Conservation (phyloP, 2,329 filamentous ascomycete genomes). For the Apiospora marii region DNA sequence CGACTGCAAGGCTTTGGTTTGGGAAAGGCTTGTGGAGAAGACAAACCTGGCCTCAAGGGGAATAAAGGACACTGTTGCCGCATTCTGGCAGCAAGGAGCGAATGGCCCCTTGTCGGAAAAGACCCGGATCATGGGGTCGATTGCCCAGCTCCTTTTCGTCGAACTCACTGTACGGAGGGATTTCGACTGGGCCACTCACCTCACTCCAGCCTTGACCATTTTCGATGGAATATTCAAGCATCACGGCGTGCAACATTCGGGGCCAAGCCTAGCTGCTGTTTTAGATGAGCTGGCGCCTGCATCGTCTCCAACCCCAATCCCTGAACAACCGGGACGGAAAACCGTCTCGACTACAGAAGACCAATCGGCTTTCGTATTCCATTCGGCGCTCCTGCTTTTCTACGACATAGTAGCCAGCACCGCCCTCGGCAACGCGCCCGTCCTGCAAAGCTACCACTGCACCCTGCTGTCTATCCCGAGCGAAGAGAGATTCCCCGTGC, state of each 20-base stretch:
- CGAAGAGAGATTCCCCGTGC: background rate
- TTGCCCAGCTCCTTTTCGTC: background rate
- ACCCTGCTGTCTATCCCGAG: background rate
- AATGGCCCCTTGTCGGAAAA: background rate
- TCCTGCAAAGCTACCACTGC: background rate
- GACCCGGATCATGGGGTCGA: background rate
- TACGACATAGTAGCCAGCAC: background rate
- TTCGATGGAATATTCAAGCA: background rate
- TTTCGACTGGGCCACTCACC: background rate
- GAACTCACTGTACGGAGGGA: background rate
- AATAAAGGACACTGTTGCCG: background rate
- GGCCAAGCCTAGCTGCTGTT: background rate
- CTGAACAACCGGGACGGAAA: background rate
- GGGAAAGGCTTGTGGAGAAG: background rate
- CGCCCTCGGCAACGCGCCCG: background rate
- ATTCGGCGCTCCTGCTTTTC: background rate
- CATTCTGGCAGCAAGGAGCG: background rate
- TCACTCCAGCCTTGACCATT: background rate
- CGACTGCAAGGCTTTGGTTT: background rate
- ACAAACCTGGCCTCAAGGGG: background rate
- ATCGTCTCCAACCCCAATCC: background rate
- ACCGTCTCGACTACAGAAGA: background rate
- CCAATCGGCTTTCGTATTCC: background rate
- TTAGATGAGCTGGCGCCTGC: background rate
- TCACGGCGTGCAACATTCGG: background rate